A percentile compares a stretch with the other conserved stretches of the same genome.
Evolutionary conservation across 2,329 filamentous ascomycete genomes (phyloP).

Genomic region (Rhynchosporium graminicola): DNA sequence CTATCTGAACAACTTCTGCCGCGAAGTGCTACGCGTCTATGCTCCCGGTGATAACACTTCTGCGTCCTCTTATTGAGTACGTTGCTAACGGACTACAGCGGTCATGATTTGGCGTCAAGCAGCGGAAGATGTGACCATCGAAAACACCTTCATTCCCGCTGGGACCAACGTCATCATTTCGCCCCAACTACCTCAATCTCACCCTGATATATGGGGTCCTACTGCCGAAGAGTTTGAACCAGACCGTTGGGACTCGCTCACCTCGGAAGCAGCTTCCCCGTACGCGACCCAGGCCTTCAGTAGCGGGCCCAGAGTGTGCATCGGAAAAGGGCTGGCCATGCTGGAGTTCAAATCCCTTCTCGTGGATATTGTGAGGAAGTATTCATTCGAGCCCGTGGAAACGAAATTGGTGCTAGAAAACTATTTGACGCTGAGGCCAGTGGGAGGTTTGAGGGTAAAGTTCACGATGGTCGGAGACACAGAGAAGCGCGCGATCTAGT

Average conservation of each 20-base stretch:
- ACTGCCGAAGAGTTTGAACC: constrained; percentile 28
- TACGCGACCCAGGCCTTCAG: constrained; percentile 30
- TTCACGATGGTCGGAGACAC: constrained; percentile 5
- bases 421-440: constrained; percentile 13
- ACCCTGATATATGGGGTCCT: constrained; percentile 30
- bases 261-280: constrained; percentile 25
- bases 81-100: neutral
- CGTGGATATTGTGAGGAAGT: constrained; percentile 24
- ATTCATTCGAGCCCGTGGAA: constrained; percentile 17
- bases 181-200: constrained; percentile 19
- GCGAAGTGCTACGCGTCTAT: constrained; percentile 71
- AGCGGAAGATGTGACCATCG: constrained; percentile 17
- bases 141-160: constrained; percentile 19
- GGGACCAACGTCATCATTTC: constrained; percentile 24
- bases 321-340: constrained; percentile 27
- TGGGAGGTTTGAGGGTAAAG: constrained; percentile 15
- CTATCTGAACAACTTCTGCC: constrained; percentile 75
- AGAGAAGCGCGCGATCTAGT: constrained; percentile 4
- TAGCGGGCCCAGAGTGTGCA: constrained; percentile 24
- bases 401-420: neutral
- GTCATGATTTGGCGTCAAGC: constrained; percentile 51
- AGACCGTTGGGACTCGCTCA: constrained; percentile 25
- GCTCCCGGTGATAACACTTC: constrained; percentile 43
- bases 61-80: neutral
- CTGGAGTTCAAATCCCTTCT: constrained; percentile 33